Evolutionary conservation across 306 rosid species (phyloP).

Genomic region (Citrullus mucosospermus): DNA sequence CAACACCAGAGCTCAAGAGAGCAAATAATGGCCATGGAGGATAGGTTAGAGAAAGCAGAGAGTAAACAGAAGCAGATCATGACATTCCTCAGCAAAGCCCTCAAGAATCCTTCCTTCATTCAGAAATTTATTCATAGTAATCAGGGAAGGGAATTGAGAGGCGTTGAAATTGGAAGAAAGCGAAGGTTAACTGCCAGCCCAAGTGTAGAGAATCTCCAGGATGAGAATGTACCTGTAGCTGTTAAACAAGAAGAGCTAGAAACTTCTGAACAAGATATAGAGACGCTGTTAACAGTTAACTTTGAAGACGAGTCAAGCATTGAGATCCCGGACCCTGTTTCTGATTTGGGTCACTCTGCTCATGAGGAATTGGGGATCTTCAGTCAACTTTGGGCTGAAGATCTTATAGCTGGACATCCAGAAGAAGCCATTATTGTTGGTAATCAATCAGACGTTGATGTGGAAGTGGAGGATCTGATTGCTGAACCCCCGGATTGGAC

Average conservation of each 20-base stretch:
- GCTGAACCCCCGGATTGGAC: constrained; percentile 38
- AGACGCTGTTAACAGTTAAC: constrained; percentile 28
- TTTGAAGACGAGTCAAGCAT: constrained; percentile 39
- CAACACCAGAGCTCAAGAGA: constrained; percentile 57
- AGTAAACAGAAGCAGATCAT: constrained; percentile 62
- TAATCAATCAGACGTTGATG: constrained; percentile 36
- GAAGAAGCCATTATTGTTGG: constrained; percentile 29
- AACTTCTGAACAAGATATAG: constrained; percentile 43
- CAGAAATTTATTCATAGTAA: constrained; percentile 29
- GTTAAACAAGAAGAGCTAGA: constrained; percentile 28
- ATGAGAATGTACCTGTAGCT: constrained; percentile 13
- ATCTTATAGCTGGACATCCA: constrained; percentile 31
- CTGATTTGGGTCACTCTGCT: constrained; percentile 18
- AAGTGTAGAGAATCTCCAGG: constrained; percentile 44
- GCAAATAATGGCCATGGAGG: constrained; percentile 38
- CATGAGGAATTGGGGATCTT: constrained; percentile 27
- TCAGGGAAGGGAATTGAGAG: constrained; percentile 22
- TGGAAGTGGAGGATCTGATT: constrained; percentile 39
- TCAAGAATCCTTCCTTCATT: constrained; percentile 37
- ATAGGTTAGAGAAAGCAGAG: constrained; percentile 45
- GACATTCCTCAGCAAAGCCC: constrained; percentile 60
- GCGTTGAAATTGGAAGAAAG: constrained; percentile 38
- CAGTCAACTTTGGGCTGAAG: constrained; percentile 48
- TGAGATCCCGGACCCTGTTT: constrained; percentile 19
- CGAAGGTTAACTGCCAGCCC: constrained; percentile 48